Percentiles rank a stretch among this genome's conserved stretches.
These are phyloP conservation scores for Globisporangium sylvaticum DNA, from an alignment of 352 stramenopile genomes.

Conservation along the genomic window DNA sequence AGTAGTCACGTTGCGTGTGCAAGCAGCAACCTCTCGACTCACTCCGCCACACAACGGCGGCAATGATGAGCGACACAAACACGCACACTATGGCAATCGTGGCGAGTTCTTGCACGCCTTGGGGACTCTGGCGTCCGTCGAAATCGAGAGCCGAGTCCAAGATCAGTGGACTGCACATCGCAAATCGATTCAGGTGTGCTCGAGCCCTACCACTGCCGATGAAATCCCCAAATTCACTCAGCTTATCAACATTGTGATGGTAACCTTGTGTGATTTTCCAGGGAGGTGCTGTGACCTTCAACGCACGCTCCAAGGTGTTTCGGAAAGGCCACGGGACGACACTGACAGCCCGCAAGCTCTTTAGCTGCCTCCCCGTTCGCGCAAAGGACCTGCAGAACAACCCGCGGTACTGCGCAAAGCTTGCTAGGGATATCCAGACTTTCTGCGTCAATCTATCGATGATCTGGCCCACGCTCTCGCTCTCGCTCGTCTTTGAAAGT, in stretches of 20 bases:
- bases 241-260: background rate
- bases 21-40: conserved; percentile 38
- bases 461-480: conserved; percentile 65
- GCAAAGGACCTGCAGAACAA: conserved; percentile 38
- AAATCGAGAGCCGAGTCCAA: conserved; percentile 60
- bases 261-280: conserved; percentile 16
- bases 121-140: conserved; percentile 34
- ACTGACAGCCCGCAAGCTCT: conserved; percentile 49
- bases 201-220: background rate
- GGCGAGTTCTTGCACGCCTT: conserved; percentile 58
- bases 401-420: conserved; percentile 23
- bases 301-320: conserved; percentile 36
- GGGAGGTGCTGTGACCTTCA: conserved; percentile 54
- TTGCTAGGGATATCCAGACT: conserved; percentile 36
- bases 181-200: conserved; percentile 63
- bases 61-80: background rate
- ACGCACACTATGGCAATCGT: conserved; percentile 31
- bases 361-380: conserved; percentile 56
- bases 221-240: background rate
- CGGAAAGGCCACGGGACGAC: conserved; percentile 41
- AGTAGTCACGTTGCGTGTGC: too few species aligned
- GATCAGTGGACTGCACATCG: conserved; percentile 55
- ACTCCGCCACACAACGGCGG: background rate
- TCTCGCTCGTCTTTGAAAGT: conserved; percentile 53
- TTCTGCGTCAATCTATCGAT: conserved; percentile 61